Percentiles rank a stretch among this genome's conserved stretches.
Conservation (phyloP, 2,329 filamentous ascomycete species). For the Ophiostoma ulmi region DNA sequence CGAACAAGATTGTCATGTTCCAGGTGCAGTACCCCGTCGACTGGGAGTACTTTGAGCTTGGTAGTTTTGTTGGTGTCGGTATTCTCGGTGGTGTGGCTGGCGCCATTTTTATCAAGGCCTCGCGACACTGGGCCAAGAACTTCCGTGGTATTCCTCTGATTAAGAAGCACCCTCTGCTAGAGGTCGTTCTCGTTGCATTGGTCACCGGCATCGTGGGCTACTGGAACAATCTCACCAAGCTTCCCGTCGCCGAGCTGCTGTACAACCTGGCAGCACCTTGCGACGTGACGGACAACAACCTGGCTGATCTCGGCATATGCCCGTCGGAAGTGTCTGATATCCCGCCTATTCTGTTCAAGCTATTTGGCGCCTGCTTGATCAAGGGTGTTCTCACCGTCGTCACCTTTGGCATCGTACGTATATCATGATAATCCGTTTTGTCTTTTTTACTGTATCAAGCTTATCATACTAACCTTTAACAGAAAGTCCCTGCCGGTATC, state of each 20-base stretch:
- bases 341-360: constrained; percentile 64
- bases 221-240: constrained; percentile 86
- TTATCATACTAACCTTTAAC: constrained; percentile 21
- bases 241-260: constrained; percentile 84
- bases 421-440: not conserved
- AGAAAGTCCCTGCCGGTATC: constrained; percentile 91
- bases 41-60: constrained; percentile 90
- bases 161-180: constrained; percentile 76
- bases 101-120: constrained; percentile 95
- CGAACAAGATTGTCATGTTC: constrained; percentile 93
- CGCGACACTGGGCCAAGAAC: constrained; percentile 78
- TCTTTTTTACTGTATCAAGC: not conserved
- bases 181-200: constrained; percentile 82
- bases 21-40: constrained; percentile 85
- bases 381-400: constrained; percentile 84
- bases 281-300: constrained; percentile 58
- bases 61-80: constrained; percentile 79
- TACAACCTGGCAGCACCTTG: constrained; percentile 90
- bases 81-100: constrained; percentile 78
- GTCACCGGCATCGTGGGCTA: constrained; percentile 81
- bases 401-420: constrained; percentile 76
- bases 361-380: constrained; percentile 76
- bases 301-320: constrained; percentile 69
- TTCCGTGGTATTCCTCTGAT: constrained; percentile 78
- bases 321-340: constrained; percentile 69